Evolutionary conservation across 495 filamentous ascomycete genomes (phyloP), one percentile per base, ranked within the genome.

Genomic region (Talaromyces borbonicus): DNA sequence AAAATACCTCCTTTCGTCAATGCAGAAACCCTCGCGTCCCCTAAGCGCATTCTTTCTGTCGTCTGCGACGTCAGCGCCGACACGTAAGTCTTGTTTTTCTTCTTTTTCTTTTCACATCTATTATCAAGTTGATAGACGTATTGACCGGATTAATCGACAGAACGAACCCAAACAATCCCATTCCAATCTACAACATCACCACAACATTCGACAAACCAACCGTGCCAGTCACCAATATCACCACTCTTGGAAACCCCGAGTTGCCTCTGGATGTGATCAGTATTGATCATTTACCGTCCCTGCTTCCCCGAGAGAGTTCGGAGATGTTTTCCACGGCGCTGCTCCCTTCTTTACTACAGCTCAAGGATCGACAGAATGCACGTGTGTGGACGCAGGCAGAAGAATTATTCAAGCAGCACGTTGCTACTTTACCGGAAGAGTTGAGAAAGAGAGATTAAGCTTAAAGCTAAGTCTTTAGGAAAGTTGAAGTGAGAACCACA

Each of bases 231-330:
- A 65, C 74, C 32, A 59, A 57, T 8, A 42, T 66, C 49, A 51
- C 72, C 46, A 52, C 72, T 27, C 54, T 69, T 30, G 64, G 64
- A 25, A 67, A 65, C 36, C 67, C 67, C 33, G 71, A 69, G 27
- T 78, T 80, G n/a, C 73, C 73, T 8, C 66, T 87, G 40, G 80
- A 75, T 27, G 85, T 90, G 42, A 88, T 93, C 60, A 81, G 78
- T 43, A 95, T 97, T 54, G 90, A 95, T 58, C 90, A 95, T 58
- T 76, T 97, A 7, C 90, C 90, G 4, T 84, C 80, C 23, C 76
- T 95, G 29, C 74, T 97, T 14, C 86, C 90, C 8, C 71, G 90
- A 35, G 90, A 97, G 63, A 80, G 86, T 29, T 86, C 79, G 25
- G 90, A 97, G 70, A 78, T 85, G 20, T 96, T 95, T 61, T 87